phyloP scores from a whole-genome alignment of 2,329 filamentous ascomycete genomes.

The Lojkania enalia region DNA sequence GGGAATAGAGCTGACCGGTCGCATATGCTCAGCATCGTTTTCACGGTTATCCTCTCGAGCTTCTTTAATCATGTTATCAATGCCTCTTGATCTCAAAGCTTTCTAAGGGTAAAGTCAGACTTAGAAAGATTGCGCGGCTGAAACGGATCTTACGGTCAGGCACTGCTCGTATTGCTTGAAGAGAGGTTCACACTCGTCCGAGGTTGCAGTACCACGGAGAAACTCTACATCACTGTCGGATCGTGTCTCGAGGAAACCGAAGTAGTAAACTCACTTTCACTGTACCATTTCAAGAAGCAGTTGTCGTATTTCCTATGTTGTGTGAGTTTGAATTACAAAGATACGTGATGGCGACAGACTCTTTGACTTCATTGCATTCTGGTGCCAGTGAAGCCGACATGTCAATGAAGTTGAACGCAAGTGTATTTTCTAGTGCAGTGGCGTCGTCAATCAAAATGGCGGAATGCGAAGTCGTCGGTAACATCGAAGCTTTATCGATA shows the following conservation, averaged over 20 bases:
- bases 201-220: constrained; percentile 78
- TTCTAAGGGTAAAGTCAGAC: constrained; percentile 57
- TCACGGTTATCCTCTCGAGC: constrained; percentile 88
- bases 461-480: background rate
- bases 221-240: constrained; percentile 65
- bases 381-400: constrained; percentile 96
- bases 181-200: constrained; percentile 81
- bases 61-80: constrained; percentile 90
- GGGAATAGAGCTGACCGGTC: constrained; percentile 26
- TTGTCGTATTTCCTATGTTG: constrained; percentile 80
- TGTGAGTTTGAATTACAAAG: background rate
- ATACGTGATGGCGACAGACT: constrained; percentile 60
- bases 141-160: constrained; percentile 66
- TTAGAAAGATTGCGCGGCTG: background rate
- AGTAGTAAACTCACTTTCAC: constrained; percentile 72
- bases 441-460: background rate
- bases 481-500: constrained; percentile 37
- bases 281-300: constrained; percentile 99
- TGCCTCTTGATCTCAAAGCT: constrained; percentile 84
- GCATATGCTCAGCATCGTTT: constrained; percentile 73
- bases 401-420: background rate
- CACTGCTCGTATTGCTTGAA: constrained; percentile 91
- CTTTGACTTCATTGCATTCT: constrained; percentile 94
- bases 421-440: constrained; percentile 7
- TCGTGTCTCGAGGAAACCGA: no score